Evolutionary conservation across 768 basidiomycete species (phyloP).

Genomic region (Xerocomellus amylosporus): DNA sequence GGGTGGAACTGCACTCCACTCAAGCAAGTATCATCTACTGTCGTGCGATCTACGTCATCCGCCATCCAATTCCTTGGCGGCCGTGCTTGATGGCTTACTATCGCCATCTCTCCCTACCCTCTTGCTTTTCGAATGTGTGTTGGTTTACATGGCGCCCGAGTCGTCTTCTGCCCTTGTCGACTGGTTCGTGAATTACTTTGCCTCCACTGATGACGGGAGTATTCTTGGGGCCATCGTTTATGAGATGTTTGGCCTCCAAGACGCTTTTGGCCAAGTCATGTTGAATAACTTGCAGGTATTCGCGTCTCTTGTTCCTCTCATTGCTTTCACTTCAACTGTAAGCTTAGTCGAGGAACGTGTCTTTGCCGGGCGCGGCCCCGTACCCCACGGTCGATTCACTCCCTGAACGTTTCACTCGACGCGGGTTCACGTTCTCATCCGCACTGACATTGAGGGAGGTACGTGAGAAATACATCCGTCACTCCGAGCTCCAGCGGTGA

Average conservation of each 20-base stretch:
- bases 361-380: conserved; percentile 67
- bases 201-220: conserved; percentile 7
- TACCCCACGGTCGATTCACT: conserved; percentile 58
- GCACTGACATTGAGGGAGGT: conserved; percentile 36
- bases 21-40: conserved; percentile 48
- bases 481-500: conserved; percentile 53
- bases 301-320: conserved; percentile 1
- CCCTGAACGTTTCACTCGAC: conserved; percentile 50
- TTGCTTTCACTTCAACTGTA: background rate
- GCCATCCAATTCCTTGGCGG: conserved; percentile 47
- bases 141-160: conserved; percentile 76
- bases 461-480: conserved; percentile 34
- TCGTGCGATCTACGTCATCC: conserved; percentile 72
- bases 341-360: conserved; percentile 64
- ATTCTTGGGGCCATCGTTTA: conserved; percentile 67
- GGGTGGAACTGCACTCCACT: conserved; percentile 37
- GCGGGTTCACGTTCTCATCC: conserved; percentile 46
- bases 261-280: conserved; percentile 93
- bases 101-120: conserved; percentile 70
- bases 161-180: conserved; percentile 57
- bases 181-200: conserved; percentile 71
- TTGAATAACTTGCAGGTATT: conserved; percentile 75
- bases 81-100: conserved; percentile 40
- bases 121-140: conserved; percentile 88
- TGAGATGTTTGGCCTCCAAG: conserved; percentile 85